phyloP scores from a whole-genome alignment of 179 eudicot species.

The Kewa caespitosa region DNA sequence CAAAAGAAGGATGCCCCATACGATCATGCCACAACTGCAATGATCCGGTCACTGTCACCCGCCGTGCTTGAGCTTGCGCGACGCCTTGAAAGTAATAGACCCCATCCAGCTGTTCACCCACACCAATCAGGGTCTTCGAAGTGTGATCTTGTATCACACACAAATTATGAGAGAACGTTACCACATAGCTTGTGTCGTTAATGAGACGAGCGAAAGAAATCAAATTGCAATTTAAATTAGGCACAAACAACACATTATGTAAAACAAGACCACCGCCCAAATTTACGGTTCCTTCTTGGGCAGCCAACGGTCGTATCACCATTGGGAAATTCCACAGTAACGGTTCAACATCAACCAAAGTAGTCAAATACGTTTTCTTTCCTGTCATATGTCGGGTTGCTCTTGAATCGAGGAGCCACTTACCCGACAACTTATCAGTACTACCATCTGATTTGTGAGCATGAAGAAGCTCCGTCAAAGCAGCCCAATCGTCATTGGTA shows the following conservation, averaged over 20 bases:
- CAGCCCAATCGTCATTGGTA: too few species aligned
- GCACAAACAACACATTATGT: slow-evolving; percentile 3
- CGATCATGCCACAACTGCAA: not conserved
- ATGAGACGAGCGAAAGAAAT: not conserved
- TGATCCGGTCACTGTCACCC: too few species aligned
- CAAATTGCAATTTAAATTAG: not conserved
- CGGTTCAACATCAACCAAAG: not conserved
- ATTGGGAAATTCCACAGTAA: not conserved
- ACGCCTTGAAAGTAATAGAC: not conserved
- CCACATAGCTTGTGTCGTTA: not conserved
- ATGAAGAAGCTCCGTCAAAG: too few species aligned
- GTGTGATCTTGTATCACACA: slow-evolving; percentile 16
- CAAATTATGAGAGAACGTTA: not conserved
- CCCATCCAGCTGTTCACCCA: slow-evolving; percentile 7
- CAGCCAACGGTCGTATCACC: not conserved
- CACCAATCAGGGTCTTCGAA: slow-evolving; percentile 26
- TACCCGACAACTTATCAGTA: not conserved
- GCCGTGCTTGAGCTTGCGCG: not conserved
- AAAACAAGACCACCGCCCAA: not conserved
- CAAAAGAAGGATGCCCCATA: slow-evolving; percentile 4
- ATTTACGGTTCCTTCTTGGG: not conserved
- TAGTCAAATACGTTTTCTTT: not conserved
- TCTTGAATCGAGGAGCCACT: not conserved
- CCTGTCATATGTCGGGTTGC: not conserved
- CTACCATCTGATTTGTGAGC: not conserved